Conservation (phyloP, 345 rosid species). For the Physaria fendleri region DNA sequence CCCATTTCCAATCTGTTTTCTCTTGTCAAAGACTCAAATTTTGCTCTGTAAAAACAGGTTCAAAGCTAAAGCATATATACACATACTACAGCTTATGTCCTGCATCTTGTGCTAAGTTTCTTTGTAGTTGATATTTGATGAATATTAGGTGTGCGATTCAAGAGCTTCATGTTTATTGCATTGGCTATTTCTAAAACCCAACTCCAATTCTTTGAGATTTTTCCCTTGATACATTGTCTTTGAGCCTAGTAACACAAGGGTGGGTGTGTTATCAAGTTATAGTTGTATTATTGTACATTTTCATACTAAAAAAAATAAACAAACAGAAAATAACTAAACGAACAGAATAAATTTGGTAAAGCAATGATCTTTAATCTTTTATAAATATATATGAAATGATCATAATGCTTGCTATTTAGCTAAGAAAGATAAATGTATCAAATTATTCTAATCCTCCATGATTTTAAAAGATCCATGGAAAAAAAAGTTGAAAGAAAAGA, state of each 20-base stretch:
- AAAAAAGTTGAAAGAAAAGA: background rate
- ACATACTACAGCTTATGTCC: background rate
- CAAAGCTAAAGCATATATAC: constrained; percentile 18
- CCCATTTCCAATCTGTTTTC: constrained; percentile 42
- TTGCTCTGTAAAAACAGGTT: constrained; percentile 12
- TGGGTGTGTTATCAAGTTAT: too few relatives aligned
- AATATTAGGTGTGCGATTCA: constrained; percentile 36
- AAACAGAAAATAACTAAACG: background rate
- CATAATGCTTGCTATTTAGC: background rate
- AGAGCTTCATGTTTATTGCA: constrained; percentile 31
- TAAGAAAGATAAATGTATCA: background rate
- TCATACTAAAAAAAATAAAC: background rate
- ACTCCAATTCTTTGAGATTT: constrained; percentile 10
- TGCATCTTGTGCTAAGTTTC: constrained; percentile 15
- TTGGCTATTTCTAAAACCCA: constrained; percentile 10
- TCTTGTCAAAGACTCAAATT: constrained; percentile 1
- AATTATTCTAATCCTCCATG: constrained; percentile 14
- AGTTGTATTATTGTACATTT: too few relatives aligned
- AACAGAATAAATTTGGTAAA: too few relatives aligned
- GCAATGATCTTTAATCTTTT: background rate
- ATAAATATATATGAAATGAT: background rate
- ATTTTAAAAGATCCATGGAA: constrained; percentile 10
- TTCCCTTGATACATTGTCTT: too few relatives aligned
- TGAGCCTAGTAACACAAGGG: too few relatives aligned
- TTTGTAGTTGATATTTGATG: constrained; percentile 36